A percentile compares a stretch with the other conserved stretches of the same genome.
These are phyloP conservation scores for Fusarium sulawesiense DNA, from an alignment of 2,329 filamentous ascomycete species.

Conservation along the genomic window DNA sequence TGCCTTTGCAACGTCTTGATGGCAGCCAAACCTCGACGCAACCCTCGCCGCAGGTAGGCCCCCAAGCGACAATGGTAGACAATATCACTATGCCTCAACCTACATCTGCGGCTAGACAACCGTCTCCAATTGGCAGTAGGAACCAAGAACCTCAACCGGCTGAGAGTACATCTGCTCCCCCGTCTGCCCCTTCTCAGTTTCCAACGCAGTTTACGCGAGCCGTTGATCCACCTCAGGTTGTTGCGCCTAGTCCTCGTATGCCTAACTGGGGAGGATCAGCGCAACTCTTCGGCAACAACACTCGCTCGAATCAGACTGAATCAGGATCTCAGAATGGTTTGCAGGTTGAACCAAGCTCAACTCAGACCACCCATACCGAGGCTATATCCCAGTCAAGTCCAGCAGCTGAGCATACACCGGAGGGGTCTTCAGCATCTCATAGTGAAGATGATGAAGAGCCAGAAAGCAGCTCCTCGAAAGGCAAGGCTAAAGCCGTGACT, in stretches of 20 bases:
- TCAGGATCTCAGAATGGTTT: conserved; percentile 23
- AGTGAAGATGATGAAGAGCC: conserved; percentile 34
- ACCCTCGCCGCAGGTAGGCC: conserved; percentile 40
- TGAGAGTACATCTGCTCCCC: conserved; percentile 1
- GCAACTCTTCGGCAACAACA: conserved; percentile 58
- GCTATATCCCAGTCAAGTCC: conserved; percentile 10
- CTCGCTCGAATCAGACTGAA: conserved; percentile 43
- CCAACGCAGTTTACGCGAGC: conserved; percentile 26
- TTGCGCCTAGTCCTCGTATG: conserved; percentile 60
- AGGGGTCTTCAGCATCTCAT: conserved; percentile 15
- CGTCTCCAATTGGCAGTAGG: conserved; percentile 27
- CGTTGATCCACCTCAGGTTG: conserved; percentile 51
- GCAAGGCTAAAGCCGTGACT: conserved; percentile 59
- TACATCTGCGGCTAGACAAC: conserved; percentile 26
- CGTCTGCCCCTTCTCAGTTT: conserved; percentile 21
- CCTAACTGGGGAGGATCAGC: conserved; percentile 64
- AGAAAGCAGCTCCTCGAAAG: conserved; percentile 48
- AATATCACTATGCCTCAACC: conserved; percentile 17
- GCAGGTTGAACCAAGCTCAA: conserved; percentile 20
- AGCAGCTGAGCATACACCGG: conserved; percentile 19
- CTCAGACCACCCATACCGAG: conserved; percentile 14
- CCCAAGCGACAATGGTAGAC: conserved; percentile 32
- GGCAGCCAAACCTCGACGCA: conserved; percentile 44
- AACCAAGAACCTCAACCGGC: conserved; percentile 27
- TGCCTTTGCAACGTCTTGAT: conserved; percentile 69